Evolutionary conservation across 768 basidiomycete species (phyloP).

Genomic region (Chalciporus chontae): DNA sequence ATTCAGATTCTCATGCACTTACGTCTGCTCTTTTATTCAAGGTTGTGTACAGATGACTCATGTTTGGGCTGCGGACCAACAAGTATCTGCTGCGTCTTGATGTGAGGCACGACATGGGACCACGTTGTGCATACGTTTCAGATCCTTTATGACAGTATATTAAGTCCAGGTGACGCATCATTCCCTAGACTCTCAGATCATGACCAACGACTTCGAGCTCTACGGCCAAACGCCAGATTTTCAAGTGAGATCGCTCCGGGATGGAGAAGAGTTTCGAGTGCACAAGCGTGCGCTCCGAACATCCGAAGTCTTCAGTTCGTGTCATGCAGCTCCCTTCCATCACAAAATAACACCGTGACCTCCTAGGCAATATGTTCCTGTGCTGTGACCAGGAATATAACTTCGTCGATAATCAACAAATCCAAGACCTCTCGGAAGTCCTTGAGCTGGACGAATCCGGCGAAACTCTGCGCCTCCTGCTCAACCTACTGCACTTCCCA

Average conservation of each 20-base stretch:
- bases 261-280: constrained; percentile 48
- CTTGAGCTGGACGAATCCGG: constrained; percentile 57
- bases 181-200: too few relatives aligned
- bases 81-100: constrained; percentile 4
- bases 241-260: constrained; percentile 49
- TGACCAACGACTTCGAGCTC: constrained; percentile 28
- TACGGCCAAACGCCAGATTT: constrained; percentile 53
- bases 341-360: constrained; percentile 6
- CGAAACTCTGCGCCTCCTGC: constrained; percentile 44
- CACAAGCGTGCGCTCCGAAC: constrained; percentile 44
- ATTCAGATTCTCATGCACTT: constrained; percentile 7
- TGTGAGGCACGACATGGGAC: neutral
- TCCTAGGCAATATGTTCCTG: constrained; percentile 64
- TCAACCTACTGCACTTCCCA: constrained; percentile 55
- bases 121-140: constrained; percentile 19
- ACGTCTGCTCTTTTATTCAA: neutral
- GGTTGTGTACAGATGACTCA: constrained; percentile 6
- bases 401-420: constrained; percentile 8
- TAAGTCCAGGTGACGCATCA: neutral
- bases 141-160: neutral
- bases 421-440: constrained; percentile 27
- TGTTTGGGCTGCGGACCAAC: neutral
- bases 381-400: constrained; percentile 43
- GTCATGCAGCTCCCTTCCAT: neutral
- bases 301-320: constrained; percentile 65